Conservation (phyloP, 768 basidiomycete species). For the Suillus cothurnatus region DNA sequence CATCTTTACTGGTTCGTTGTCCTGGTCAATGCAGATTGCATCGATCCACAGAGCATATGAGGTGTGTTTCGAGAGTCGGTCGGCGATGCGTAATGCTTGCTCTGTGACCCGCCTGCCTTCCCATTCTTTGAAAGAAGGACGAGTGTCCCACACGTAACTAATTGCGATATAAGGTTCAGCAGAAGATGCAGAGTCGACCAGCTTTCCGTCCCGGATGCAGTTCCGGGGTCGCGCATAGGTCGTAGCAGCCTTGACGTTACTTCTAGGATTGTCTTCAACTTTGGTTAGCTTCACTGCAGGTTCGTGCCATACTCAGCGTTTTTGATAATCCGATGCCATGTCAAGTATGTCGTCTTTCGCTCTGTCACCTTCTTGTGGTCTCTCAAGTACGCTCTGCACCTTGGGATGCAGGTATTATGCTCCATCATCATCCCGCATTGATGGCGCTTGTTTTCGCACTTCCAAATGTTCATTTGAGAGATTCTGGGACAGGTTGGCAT, state of each 20-base stretch:
- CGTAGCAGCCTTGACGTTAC: not conserved
- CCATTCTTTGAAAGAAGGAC: conserved; percentile 10
- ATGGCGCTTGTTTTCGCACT: conserved; percentile 6
- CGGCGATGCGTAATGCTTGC: conserved; percentile 8
- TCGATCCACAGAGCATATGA: conserved; percentile 11
- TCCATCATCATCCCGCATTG: conserved; percentile 8
- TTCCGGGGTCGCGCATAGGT: conserved; percentile 5
- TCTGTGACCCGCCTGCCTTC: conserved; percentile 11
- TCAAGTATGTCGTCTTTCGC: conserved; percentile 1
- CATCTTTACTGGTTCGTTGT: conserved; percentile 3
- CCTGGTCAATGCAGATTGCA: conserved; percentile 9
- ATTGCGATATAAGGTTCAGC: conserved; percentile 8
- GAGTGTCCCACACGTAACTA: conserved; percentile 4
- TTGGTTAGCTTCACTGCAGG: conserved; percentile 1
- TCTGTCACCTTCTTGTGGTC: conserved; percentile 9
- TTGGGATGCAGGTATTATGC: not conserved
- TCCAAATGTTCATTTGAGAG: conserved; percentile 8
- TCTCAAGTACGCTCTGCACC: conserved; percentile 5
- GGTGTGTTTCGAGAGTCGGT: conserved; percentile 11
- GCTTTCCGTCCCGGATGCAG: conserved; percentile 12
- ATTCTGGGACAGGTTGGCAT: not conserved
- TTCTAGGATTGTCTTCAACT: conserved; percentile 6
- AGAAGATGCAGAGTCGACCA: conserved; percentile 7
- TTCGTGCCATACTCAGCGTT: conserved; percentile 4
- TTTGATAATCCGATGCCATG: conserved; percentile 4